phyloP scores from a whole-genome alignment of 1,284 basidiomycete genomes.

The Ceratobasidium sp. region DNA sequence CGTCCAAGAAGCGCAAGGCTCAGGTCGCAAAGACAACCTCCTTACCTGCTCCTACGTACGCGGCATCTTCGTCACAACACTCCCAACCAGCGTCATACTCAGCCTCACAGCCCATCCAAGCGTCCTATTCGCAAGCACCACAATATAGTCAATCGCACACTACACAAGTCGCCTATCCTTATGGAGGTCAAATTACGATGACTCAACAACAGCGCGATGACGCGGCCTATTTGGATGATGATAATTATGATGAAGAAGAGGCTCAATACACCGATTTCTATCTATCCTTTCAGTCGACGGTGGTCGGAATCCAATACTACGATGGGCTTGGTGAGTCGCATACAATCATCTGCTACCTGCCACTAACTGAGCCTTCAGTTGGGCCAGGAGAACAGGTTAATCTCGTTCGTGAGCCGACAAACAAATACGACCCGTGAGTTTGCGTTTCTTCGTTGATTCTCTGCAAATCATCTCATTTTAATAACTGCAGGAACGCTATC shows the following conservation, averaged over 20 bases:
- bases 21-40: not conserved
- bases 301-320: conserved; percentile 88
- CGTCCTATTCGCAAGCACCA: conserved; percentile 4
- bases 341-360: conserved; percentile 2
- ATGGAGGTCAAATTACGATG: conserved; percentile 26
- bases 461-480: not conserved
- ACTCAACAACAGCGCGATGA: conserved; percentile 34
- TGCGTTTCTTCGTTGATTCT: conserved; percentile 47
- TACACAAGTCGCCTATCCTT: not conserved
- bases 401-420: conserved; percentile 73
- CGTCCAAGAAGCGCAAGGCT: conserved; percentile 19
- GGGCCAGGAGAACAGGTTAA: conserved; percentile 81
- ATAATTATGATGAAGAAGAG: conserved; percentile 59
- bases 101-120: not conserved
- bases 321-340: conserved; percentile 59
- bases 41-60: not conserved
- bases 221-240: conserved; percentile 53
- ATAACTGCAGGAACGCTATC: conserved; percentile 69
- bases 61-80: conserved; percentile 7
- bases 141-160: not conserved
- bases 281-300: conserved; percentile 66
- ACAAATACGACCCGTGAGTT: conserved; percentile 71
- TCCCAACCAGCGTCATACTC: not conserved
- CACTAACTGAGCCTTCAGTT: conserved; percentile 65
- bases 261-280: conserved; percentile 69